Percentiles rank a stretch among this genome's conserved stretches.
phyloP scores from a whole-genome alignment of 805 yeast species.

The Metschnikowia continentalis region DNA sequence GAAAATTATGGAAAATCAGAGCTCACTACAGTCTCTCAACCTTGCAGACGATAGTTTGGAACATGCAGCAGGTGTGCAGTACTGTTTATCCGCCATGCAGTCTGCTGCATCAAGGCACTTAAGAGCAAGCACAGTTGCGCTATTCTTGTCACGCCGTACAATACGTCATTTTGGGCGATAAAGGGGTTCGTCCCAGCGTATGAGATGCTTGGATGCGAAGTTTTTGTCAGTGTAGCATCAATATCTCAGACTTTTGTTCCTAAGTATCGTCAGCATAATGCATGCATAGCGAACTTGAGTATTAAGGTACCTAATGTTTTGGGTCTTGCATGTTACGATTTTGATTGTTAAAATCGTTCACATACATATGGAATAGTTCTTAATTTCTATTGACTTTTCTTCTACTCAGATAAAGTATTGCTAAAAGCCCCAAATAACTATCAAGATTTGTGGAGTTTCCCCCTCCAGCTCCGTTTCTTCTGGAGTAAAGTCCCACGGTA shows the following conservation, averaged over 20 bases:
- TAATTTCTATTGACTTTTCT: too few species aligned
- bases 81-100: background rate
- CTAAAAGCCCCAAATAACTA: too few species aligned
- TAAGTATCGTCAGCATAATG: background rate
- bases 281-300: background rate
- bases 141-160: background rate
- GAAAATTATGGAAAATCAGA: background rate
- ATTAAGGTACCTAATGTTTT: too few species aligned
- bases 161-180: background rate
- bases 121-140: background rate
- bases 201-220: background rate
- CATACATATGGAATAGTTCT: too few species aligned
- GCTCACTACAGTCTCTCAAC: background rate
- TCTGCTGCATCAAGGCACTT: background rate
- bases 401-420: too few species aligned
- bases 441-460: too few species aligned
- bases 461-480: too few species aligned
- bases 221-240: background rate
- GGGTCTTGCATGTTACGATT: too few species aligned
- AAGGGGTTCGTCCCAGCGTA: background rate
- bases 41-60: background rate
- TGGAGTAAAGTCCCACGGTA: too few species aligned
- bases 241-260: background rate
- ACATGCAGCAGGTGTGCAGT: background rate
- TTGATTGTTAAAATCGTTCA: too few species aligned